These are phyloP conservation scores for Alternaria angustiovoidea DNA, from an alignment of 2,329 filamentous ascomycete species.

Conservation along the genomic window DNA sequence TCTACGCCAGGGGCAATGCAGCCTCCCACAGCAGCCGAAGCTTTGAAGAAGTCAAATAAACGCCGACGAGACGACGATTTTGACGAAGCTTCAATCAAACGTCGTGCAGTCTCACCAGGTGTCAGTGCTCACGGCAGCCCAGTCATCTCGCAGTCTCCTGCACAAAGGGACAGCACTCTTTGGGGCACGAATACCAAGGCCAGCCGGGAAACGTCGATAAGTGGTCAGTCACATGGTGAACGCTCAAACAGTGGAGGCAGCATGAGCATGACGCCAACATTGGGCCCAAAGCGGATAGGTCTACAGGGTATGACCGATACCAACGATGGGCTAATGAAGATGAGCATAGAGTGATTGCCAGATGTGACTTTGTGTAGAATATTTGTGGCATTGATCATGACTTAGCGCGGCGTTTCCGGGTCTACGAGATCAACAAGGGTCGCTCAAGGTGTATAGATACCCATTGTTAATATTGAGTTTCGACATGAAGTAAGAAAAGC, in stretches of 20 bases:
- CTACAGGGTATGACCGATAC: slow-evolving; percentile 94
- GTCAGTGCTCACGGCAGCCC: slow-evolving; percentile 92
- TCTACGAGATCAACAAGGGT: neutral
- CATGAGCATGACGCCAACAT: slow-evolving; percentile 52
- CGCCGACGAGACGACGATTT: slow-evolving; percentile 91
- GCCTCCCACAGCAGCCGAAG: slow-evolving; percentile 52
- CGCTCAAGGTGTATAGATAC: slow-evolving; percentile 23
- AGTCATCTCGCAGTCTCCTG: slow-evolving; percentile 79
- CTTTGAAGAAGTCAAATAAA: slow-evolving; percentile 62
- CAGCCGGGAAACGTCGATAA: slow-evolving; percentile 63
- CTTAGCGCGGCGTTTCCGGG: slow-evolving; percentile 40
- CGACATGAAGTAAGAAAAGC: neutral
- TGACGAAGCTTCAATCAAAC: slow-evolving; percentile 86
- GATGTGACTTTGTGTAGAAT: neutral
- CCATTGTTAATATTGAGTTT: slow-evolving; percentile 1
- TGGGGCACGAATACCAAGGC: slow-evolving; percentile 77
- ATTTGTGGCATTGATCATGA: slow-evolving; percentile 4
- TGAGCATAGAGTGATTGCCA: slow-evolving; percentile 81
- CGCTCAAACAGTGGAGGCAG: slow-evolving; percentile 59
- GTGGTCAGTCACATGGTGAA: slow-evolving; percentile 61
- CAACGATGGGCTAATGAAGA: slow-evolving; percentile 94
- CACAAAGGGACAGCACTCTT: slow-evolving; percentile 72
- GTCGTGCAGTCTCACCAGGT: slow-evolving; percentile 88
- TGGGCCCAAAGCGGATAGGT: slow-evolving; percentile 58
- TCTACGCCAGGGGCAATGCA: slow-evolving; percentile 50